Evolutionary conservation across 495 filamentous ascomycete genomes (phyloP), one percentile per base, ranked within the genome.

Genomic region (Penicillium nucicola): DNA sequence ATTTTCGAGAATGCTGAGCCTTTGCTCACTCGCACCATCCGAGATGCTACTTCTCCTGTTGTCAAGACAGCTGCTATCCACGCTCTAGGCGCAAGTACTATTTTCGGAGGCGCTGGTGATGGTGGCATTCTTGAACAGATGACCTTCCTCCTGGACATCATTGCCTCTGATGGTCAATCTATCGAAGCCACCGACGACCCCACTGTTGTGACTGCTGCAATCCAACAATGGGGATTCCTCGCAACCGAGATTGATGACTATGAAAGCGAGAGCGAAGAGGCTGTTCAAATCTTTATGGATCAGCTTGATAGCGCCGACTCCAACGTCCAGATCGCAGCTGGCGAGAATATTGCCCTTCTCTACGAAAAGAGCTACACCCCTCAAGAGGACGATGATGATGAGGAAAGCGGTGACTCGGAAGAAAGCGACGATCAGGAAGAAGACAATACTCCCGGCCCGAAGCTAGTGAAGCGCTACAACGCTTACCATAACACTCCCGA

Each of bases 141-240:
- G 79, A 83, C 86, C 1, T 92, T 87, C 52, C 69, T 96, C 23
- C 72, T 96, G 14, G 91, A 95, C 52, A 90, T 97, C 31, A 74
- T 93, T 39, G 84, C 89, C 38, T 91, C 86, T 15, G 92, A 98
- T 53, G 93, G 93, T 1, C 73, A 84, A 33, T 80, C 76, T 1
- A 78, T 95, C 20, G 82, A 80, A 8, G 92, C 92, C 6, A 71
- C 73, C 10, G 92, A 97, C 56, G 86, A 83, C 53, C 80, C 78
- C 1, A 77, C 72, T 9, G 83, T 91, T n/a, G 92, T 98, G 13
- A 77, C 82, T 2, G 90, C 92, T 0, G 91, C 92, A 2, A 77
- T 95, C 5, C 83, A 89, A 57, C 86, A 88, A 54, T 97, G 91
- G 91, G 92, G 89, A 10, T 89, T 90, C 55, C 77, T 96, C 9